Conservation (phyloP, 2,329 filamentous ascomycete genomes). For the Curvularia verruculosa region DNA sequence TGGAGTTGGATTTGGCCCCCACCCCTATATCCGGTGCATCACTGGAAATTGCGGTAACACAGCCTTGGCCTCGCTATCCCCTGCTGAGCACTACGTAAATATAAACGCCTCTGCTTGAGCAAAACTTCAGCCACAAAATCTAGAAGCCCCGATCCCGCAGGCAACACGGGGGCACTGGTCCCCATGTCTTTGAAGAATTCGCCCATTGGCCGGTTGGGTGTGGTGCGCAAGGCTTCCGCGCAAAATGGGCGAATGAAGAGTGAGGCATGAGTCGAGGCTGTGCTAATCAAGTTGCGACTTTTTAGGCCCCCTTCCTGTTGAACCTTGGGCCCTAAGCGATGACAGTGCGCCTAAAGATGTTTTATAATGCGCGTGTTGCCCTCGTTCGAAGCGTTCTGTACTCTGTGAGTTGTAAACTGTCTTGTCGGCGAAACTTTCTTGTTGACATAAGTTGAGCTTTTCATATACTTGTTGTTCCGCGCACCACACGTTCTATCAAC, state of each 20-base stretch:
- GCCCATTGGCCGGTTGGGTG: conserved; percentile 16
- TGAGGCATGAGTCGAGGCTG: conserved; percentile 27
- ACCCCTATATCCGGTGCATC: background rate
- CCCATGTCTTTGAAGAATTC: background rate
- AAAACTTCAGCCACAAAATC: background rate
- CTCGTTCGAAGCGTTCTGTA: background rate
- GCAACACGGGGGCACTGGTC: conserved; percentile 8
- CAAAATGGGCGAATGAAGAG: conserved; percentile 14
- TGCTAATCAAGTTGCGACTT: conserved; percentile 20
- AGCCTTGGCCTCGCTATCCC: conserved; percentile 32
- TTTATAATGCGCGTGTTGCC: conserved; percentile 11
- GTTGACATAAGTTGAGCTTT: no score
- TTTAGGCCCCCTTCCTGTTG: conserved; percentile 12
- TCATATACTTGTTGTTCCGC: background rate
- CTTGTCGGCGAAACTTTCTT: background rate
- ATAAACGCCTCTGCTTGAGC: conserved; percentile 10
- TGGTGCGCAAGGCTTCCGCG: conserved; percentile 10
- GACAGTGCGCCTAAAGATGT: conserved; percentile 24
- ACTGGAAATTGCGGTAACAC: conserved; percentile 17
- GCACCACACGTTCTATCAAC: background rate
- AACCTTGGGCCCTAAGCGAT: conserved; percentile 10
- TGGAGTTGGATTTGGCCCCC: conserved; percentile 14
- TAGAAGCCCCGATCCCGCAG: conserved; percentile 13
- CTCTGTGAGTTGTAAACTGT: background rate
- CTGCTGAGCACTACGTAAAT: conserved; percentile 27